Base-by-base conservation (phyloP, 257 asterid species). In the Primulina eburnea region DNA sequence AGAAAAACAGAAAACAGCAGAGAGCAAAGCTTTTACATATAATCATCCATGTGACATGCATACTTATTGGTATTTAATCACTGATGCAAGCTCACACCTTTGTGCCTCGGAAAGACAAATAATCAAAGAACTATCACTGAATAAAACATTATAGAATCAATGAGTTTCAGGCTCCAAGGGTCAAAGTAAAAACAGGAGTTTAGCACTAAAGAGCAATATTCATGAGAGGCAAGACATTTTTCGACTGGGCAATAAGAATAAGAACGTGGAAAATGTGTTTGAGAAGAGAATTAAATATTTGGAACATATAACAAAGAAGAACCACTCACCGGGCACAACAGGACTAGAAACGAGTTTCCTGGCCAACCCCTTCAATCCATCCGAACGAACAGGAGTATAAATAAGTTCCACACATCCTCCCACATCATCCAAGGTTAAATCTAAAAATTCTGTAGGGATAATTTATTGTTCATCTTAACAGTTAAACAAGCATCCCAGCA, bases 321-420 rank as follows among this genome's bases (percentile, higher is more conserved):
- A 71, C 53, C 20, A 70, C 87, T 68, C 70, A 90, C 99, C 99
- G 35, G 97, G 95, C 69, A 85, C 83, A 81, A 93, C 82, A 58
- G 91, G 88, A 75, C 60, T 12, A 70, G 99, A 90, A 61, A 83
- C 38, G 73, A 90, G 53, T 50, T 83, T 87, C 74, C 64, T 79
- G 18, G 87, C 82, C 71, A 52, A 47, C 28, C 99, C 99, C 81
- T 83, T 83, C 74, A 83, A 66, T 72, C 97, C 96, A 86, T 94
- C 99, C 67, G 76, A 82, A 62, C 97, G 89, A 69, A 89, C 90
- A 14, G 99, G 99, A 17, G 90, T 85, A 78, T 85, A 89, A 61
- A 83, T 81, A 79, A 89, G 91, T 79, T 89, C 97, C 79, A 89
- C 80, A 67, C 79, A 69, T 56, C 76, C 78, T 77, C 91, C 96